Base-by-base conservation (phyloP, 1,284 basidiomycete genomes). In the Ustilago esculenta region DNA sequence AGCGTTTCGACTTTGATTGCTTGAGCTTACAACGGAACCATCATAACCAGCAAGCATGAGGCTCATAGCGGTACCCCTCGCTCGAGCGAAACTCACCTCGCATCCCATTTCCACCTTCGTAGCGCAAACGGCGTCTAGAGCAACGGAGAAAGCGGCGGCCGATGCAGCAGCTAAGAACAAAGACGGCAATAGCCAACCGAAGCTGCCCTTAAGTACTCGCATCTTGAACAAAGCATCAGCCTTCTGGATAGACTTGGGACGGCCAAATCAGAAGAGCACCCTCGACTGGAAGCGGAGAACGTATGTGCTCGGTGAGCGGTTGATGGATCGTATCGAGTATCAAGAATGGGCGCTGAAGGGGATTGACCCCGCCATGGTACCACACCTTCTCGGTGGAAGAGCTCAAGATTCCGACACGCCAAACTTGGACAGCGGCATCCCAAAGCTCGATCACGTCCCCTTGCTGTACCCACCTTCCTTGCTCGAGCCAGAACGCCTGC, bases 291-390 rank as follows among this genome's bases (percentile, higher is more conserved):
- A 78, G 33, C 48, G 74, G 10, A 58, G 77, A 21, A 73, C 76
- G 0, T 80, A 76, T 33, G 39, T 46, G 14, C 12, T 56, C 1
- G 80, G 80, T n/a, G 80, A 81, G 53, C 56, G 60, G 5, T 40
- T 81, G 40, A 81, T 81, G 80, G 80, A 81, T 48, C 59, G 69
- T 2, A 79, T 81, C 57, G 76, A 76, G 36, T 81, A 81, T 33
- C 73, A 81, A 41, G 80, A 81, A 37, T 81, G 80, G 80, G 77
- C 76, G 14, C 58, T 81, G 24, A 81, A 81, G 47, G 76, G 71
- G 4, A 75, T 81, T 20, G 79, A 79, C 49, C 76, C 71, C 7
- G 66, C 69, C 2, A 42, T 77, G 40, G 76, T 73, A 1, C 77
- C 77, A 5, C 57, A 51, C 21, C 45, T 76, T 17, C 57, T 60